These are phyloP conservation scores for Kandelia obovata DNA, from an alignment of 345 rosid genomes.

Conservation along the genomic window DNA sequence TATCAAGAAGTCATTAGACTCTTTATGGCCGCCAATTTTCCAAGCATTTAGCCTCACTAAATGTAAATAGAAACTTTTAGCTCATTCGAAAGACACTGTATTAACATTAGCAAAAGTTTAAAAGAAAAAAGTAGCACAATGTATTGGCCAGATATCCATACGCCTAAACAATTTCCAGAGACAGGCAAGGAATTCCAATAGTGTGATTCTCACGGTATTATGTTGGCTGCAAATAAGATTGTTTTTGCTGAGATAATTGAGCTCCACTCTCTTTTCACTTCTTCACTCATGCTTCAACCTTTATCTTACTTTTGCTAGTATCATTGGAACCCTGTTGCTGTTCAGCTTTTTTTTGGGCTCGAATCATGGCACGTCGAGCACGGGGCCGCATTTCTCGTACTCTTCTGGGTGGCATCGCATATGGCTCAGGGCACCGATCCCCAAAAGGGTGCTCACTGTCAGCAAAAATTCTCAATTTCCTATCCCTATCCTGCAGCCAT, in stretches of 20 bases:
- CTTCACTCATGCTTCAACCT: constrained; percentile 33
- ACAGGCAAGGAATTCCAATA: constrained; percentile 5
- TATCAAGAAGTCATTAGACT: no score
- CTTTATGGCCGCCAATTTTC: no score
- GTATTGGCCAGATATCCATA: background rate
- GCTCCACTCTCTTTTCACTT: background rate
- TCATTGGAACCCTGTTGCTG: constrained; percentile 47
- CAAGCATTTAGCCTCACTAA: no score
- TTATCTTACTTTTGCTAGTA: constrained; percentile 47
- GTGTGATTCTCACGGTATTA: background rate
- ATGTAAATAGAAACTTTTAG: no score
- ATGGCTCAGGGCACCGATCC: constrained; percentile 68
- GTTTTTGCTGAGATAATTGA: background rate
- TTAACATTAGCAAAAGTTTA: no score
- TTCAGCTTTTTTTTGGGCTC: constrained; percentile 85
- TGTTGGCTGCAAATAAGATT: constrained; percentile 17
- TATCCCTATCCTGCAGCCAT: constrained; percentile 77
- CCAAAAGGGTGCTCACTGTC: constrained; percentile 81
- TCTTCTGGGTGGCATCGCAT: constrained; percentile 71
- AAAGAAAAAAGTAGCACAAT: background rate
- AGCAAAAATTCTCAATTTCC: constrained; percentile 85
- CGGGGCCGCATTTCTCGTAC: constrained; percentile 94
- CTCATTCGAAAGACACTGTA: no score
- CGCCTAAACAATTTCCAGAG: background rate
- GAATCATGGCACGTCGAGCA: constrained; percentile 83